Base-by-base conservation (phyloP, 2,329 filamentous ascomycete genomes). In the Diaporthe vaccinii region DNA sequence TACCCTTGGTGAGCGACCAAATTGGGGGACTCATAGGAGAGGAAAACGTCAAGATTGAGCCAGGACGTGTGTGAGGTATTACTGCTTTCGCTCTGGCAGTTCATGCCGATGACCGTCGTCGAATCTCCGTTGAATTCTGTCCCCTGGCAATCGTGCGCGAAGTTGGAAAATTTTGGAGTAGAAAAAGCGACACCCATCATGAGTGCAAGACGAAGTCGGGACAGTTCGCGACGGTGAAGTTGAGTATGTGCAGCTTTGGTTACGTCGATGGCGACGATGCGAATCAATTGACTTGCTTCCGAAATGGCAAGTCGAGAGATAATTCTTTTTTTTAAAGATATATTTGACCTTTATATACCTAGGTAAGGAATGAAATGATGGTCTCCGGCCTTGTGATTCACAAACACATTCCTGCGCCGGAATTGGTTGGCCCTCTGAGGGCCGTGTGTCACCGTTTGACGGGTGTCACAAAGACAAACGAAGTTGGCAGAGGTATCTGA, bases 1-100 rank as follows among this genome's bases (percentile, higher is more conserved):
- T 46, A 76, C 75, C 75, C 72, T 59, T 75, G 72, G n/a, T 72
- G 55, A 20, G 67, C 72, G n/a, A 74, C 61, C 25, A 76, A 61
- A 2, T 15, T 28, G 25, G 51, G 39, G n/a, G 41, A 62, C 28
- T 68, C 53, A 36, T 72, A 76, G 9, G 75, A 58, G n/a, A 75
- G 58, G 25, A 72, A 74, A 9, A 51, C 36, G 55, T 76, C 58
- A 41, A 76, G 73, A 25, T 57, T 74, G 4, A 76, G 59, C 31
- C 31, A 41, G 5, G 68, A 72, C 72, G 53, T 55, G 67, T 71
- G 67, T 28, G 75, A 28, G 4, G 53, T 28, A 57, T 4, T 14
- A 39, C n/a, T 49, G 25, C n/a, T 59, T 41, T 28, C 59, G 49
- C 46, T 39, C 22, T 46, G 20, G 51, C 75, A 76, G 59, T 68